Base-by-base conservation (phyloP, 2,329 filamentous ascomycete species). In the Botrytis paeoniae region DNA sequence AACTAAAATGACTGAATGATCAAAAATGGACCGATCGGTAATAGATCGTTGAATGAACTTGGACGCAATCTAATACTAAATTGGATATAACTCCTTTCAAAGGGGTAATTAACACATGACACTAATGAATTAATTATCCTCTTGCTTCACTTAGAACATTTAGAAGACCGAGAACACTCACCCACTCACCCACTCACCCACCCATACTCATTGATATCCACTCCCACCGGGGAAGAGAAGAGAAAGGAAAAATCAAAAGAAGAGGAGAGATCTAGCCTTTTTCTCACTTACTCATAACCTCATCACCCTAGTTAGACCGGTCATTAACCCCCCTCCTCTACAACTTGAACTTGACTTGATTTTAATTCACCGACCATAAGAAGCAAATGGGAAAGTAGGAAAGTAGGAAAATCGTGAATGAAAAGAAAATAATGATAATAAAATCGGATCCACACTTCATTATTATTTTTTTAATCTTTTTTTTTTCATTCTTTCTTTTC, bases 301-400 rank as follows among this genome's bases (percentile, higher is more conserved):
- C 54, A 37, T 37, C 9, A 61, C 59, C 59, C 59, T 25, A 32
- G 54, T 59, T 35, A 1, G 57, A 60, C 57, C 57, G 57, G 37
- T 37, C 29, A 60, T 60, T 35, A 20, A 60, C 22, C 57, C 57
- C 32, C 20, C 29, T 4, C 39, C 7, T 12, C 39, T 22, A n/a
- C 29, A 10, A 20, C 16, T 1, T 32, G n/a, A 45, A 35, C 9
- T 48, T 48, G 43, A 48, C 63, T 65, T 4, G 63, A 63, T 37
- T 51, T 62, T 70, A 63, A 63, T 71, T 71, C 69, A 71, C 59
- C 69, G 69, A 71, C 69, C 54, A 41, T 57, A 10, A 29, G 37
- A 54, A 54, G 43, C 22, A 70, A 39, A 61, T 2, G 35, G 45
- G 20, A 60, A 61, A 68, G 54, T 3, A 45, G 45, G 22, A 48